phyloP scores from a whole-genome alignment of 176 grass and related monocot genomes.

The Musa troglodytarum region DNA sequence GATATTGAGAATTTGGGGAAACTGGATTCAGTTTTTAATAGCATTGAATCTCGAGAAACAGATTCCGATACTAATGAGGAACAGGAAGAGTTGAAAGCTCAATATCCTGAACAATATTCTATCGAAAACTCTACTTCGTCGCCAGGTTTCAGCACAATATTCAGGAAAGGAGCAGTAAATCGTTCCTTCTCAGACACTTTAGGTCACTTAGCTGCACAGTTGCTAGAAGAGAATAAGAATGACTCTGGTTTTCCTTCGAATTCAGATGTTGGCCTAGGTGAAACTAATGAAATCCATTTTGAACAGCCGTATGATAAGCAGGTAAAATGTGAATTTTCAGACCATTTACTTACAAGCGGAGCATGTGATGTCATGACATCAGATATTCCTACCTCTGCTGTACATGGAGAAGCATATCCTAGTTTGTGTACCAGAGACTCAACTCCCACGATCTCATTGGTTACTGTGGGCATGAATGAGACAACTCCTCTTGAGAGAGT shows the following conservation, averaged over 20 bases:
- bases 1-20: slow-evolving; percentile 37
- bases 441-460: neutral
- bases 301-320: no score
- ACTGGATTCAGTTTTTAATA: slow-evolving; percentile 7
- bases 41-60: slow-evolving; percentile 14
- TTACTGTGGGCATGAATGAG: neutral
- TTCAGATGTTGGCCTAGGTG: neutral
- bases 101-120: neutral
- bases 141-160: slow-evolving; percentile 8
- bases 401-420: neutral
- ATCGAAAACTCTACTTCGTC: slow-evolving; percentile 9
- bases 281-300: neutral
- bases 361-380: neutral
- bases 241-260: neutral
- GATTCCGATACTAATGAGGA: slow-evolving; percentile 24
- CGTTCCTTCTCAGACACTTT: slow-evolving; percentile 12
- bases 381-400: neutral
- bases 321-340: no score
- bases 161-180: slow-evolving; percentile 3
- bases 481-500: neutral
- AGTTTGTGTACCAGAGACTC: neutral
- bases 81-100: neutral
- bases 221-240: slow-evolving; percentile 10
- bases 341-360: no score
- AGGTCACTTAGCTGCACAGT: slow-evolving; percentile 15